Evolutionary conservation across 352 stramenopile species (phyloP), one percentile per base, ranked within the genome.

Genomic region (Phytophthora colocasiae): DNA sequence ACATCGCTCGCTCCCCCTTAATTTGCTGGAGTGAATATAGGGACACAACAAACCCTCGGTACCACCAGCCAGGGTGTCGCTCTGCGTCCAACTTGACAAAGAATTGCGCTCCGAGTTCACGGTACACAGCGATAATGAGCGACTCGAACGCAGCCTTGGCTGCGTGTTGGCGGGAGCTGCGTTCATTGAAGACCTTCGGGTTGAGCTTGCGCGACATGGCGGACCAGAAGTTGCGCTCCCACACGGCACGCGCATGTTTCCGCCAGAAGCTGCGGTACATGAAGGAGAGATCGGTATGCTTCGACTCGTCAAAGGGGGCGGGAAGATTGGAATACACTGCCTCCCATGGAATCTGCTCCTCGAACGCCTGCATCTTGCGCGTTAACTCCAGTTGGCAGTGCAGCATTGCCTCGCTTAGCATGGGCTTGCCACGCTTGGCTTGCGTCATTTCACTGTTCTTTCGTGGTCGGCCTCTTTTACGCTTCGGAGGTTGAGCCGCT

Each of bases 171-270:
- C 74, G 78, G 11, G 55, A 47, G 38, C 71, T 75, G 40, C 77
- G 77, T 43, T 46, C 45, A 22, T 53, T 56, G 47, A 70, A 68
- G 15, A 40, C 31, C 0, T 34, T 3, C 11, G 58, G 14, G 19
- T 60, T 61, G 19, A 52, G 24, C 15, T 61, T 59, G 38, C 41
- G 50, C 1, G 72, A 66, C 32, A 77, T 55, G 3, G 77, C 75
- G 10, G 32, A 7, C 77, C 81, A 90, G 53, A 90, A 90, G 8
- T 75, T 64, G 41, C 79, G 81, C 44, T 90, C 79, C 81, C 81
- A 88, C 41, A 83, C 81, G 2, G 66, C 66, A 8, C 51, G 77
- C 5, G 59, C 57, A 19, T 83, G 66, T 2, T 32, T 46, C 17
- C 38, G 22, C 78, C 81, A 90, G 58, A 90, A 90, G 0, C 5